Evolutionary conservation across 345 rosid genomes (phyloP).

Genomic region (Laguncularia racemosa): DNA sequence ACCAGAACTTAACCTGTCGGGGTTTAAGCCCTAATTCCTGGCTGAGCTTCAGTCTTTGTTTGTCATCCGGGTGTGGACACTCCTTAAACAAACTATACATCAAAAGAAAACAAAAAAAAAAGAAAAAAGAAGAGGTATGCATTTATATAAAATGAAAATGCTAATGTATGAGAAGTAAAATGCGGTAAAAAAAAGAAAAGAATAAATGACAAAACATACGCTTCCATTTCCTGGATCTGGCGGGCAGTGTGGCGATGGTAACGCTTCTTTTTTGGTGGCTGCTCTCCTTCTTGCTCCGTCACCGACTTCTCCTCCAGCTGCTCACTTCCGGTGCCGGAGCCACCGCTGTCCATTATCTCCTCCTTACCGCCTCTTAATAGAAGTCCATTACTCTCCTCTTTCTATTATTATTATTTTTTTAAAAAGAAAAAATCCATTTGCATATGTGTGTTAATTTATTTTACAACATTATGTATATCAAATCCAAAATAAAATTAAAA

Average conservation of each 20-base stretch:
- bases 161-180: background rate
- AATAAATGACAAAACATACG: conserved; percentile 35
- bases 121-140: background rate
- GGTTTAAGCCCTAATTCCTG: conserved; percentile 91
- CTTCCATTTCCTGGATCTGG: conserved; percentile 98
- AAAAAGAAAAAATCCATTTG: background rate
- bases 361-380: conserved; percentile 35
- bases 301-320: conserved; percentile 66
- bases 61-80: conserved; percentile 96
- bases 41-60: conserved; percentile 79
- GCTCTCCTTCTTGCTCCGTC: conserved; percentile 28
- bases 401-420: no score
- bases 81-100: conserved; percentile 73
- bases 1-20: conserved; percentile 98
- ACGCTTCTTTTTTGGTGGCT: conserved; percentile 70
- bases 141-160: no score
- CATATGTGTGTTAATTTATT: background rate
- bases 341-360: conserved; percentile 62
- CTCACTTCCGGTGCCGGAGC: conserved; percentile 88
- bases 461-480: background rate
- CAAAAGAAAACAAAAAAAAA: background rate
- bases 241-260: conserved; percentile 86
- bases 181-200: background rate
- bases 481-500: background rate
- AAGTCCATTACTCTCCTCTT: conserved; percentile 61